phyloP scores from a whole-genome alignment of 1,284 basidiomycete species.

The Cutaneotrichosporon mucoides region DNA sequence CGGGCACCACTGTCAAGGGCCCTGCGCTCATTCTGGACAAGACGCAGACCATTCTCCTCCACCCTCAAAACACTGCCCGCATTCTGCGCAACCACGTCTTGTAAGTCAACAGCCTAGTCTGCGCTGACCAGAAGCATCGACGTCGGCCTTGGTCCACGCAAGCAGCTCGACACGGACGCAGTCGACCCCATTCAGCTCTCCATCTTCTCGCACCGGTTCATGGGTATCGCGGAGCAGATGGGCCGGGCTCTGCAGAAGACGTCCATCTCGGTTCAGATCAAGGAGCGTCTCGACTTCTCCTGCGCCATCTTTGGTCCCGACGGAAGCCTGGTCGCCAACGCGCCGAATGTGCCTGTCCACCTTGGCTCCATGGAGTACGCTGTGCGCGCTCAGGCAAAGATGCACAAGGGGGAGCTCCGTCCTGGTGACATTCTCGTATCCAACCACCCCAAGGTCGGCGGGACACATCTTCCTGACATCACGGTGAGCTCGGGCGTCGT shows the following conservation, averaged over 20 bases:
- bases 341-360: constrained; percentile 54
- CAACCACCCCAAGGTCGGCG: constrained; percentile 48
- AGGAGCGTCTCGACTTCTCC: constrained; percentile 48
- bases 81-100: constrained; percentile 23
- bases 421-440: constrained; percentile 52
- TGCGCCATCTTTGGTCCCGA: constrained; percentile 54
- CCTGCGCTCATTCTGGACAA: constrained; percentile 38
- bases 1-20: constrained; percentile 50
- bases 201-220: constrained; percentile 7
- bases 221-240: constrained; percentile 52
- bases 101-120: background rate
- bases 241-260: constrained; percentile 53
- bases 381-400: constrained; percentile 46
- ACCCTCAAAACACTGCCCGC: constrained; percentile 21
- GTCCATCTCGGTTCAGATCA: constrained; percentile 46
- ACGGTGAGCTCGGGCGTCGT: constrained; percentile 21
- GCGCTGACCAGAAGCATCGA: constrained; percentile 13
- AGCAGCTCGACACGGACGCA: constrained; percentile 1
- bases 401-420: constrained; percentile 34
- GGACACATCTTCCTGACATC: constrained; percentile 34
- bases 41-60: constrained; percentile 42
- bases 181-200: constrained; percentile 35
- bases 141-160: constrained; percentile 14
- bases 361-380: constrained; percentile 48
- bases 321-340: constrained; percentile 52